These are phyloP conservation scores for Canna indica DNA, from an alignment of 176 grass and related monocot species.

Conservation along the genomic window DNA sequence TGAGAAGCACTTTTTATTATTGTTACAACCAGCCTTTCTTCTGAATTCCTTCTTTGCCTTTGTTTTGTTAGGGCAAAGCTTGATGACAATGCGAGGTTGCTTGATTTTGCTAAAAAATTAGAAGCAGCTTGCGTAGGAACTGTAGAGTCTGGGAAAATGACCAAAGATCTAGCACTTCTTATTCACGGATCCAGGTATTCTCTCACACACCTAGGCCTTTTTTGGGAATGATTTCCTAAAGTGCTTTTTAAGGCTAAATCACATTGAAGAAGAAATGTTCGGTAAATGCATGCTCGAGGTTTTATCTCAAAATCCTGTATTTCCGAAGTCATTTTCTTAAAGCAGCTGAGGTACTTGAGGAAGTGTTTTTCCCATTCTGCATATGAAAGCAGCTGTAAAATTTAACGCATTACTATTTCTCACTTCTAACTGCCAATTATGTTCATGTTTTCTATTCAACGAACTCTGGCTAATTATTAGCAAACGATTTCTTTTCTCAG, in stretches of 20 bases:
- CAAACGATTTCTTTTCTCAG: background rate
- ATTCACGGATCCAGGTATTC: constrained; percentile 53
- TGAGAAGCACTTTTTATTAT: too few relatives aligned
- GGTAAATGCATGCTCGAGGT: too few relatives aligned
- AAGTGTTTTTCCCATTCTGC: too few relatives aligned
- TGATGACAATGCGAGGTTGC: constrained; percentile 33
- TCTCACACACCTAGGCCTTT: too few relatives aligned
- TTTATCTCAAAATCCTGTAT: too few relatives aligned
- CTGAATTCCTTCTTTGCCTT: background rate
- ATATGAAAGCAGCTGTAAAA: too few relatives aligned
- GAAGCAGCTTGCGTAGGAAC: constrained; percentile 56
- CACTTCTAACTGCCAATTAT: background rate
- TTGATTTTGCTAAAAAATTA: constrained; percentile 47
- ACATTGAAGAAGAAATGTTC: too few relatives aligned
- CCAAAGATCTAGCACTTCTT: constrained; percentile 68
- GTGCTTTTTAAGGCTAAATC: too few relatives aligned
- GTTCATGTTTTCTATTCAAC: background rate
- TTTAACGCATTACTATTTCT: too few relatives aligned
- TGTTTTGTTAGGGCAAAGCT: constrained; percentile 46
- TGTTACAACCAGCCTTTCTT: background rate
- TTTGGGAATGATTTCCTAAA: too few relatives aligned
- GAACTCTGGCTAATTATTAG: background rate
- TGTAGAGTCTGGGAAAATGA: constrained; percentile 82
- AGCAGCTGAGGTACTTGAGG: too few relatives aligned
- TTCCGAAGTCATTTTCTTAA: too few relatives aligned